Conservation (phyloP, 495 filamentous ascomycete species). For the Talaromyces liani region DNA sequence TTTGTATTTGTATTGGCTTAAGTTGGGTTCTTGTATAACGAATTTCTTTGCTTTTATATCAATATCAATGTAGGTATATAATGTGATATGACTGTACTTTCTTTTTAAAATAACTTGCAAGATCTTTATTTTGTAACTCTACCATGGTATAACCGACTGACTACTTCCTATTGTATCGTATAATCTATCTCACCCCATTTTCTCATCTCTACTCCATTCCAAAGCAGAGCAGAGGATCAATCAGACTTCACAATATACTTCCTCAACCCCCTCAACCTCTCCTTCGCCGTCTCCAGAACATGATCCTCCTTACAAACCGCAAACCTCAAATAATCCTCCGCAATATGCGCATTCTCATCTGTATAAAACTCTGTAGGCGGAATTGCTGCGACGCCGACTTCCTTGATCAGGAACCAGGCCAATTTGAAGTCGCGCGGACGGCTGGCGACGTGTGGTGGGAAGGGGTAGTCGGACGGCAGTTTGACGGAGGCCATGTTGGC, state of each 20-base stretch:
- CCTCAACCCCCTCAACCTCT: conserved; percentile 77
- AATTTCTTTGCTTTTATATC: neutral
- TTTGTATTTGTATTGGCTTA: neutral
- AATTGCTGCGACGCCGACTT: conserved; percentile 91
- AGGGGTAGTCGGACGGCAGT: conserved; percentile 72
- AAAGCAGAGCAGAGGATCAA: neutral
- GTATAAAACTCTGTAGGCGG: conserved; percentile 97
- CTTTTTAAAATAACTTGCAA: neutral
- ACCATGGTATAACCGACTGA: neutral
- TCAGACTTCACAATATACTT: conserved; percentile 50
- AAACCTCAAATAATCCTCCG: conserved; percentile 88
- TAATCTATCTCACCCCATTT: neutral
- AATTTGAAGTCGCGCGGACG: conserved; percentile 90
- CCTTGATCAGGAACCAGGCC: conserved; percentile 92
- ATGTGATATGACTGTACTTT: neutral
- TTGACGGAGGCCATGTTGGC: conserved; percentile 83
- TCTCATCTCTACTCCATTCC: neutral
- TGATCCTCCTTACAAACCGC: conserved; percentile 95
- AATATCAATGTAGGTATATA: neutral
- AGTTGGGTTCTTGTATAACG: neutral
- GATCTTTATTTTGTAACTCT: neutral
- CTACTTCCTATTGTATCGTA: neutral
- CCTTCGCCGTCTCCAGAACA: conserved; percentile 83
- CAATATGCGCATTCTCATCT: conserved; percentile 69
- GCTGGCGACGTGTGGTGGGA: conserved; percentile 78